Percentiles rank a stretch among this genome's conserved stretches.
Evolutionary conservation across 257 asterid species (phyloP).

Genomic region (Capsicum pubescens): DNA sequence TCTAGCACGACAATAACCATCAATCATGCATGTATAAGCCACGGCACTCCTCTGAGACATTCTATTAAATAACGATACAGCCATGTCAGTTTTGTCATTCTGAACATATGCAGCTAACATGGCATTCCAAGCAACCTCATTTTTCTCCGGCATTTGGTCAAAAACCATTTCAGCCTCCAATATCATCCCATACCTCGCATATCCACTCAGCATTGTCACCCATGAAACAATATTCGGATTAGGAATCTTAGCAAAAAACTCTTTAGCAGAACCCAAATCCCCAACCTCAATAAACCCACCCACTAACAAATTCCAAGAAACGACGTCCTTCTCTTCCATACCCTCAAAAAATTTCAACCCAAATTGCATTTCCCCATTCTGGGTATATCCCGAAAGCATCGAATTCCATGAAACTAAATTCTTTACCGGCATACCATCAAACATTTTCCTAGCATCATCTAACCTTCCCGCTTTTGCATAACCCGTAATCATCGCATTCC

Average conservation of each 20-base stretch:
- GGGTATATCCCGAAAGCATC: constrained; percentile 45
- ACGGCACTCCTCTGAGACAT: constrained; percentile 45
- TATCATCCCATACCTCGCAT: constrained; percentile 36
- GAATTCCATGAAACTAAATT: constrained; percentile 49
- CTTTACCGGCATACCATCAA: constrained; percentile 40
- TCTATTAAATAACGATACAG: constrained; percentile 35
- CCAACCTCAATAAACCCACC: constrained; percentile 43
- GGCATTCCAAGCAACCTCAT: constrained; percentile 49
- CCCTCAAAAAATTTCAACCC: constrained; percentile 43
- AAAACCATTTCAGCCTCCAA: constrained; percentile 40
- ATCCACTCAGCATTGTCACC: constrained; percentile 50
- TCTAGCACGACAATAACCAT: constrained; percentile 39
- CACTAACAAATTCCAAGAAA: constrained; percentile 47
- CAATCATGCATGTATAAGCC: constrained; percentile 46
- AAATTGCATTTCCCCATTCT: constrained; percentile 40
- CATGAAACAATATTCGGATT: constrained; percentile 43
- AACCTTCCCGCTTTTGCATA: constrained; percentile 43
- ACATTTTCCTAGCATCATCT: constrained; percentile 43
- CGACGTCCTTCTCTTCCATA: constrained; percentile 40
- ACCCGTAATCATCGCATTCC: constrained; percentile 60
- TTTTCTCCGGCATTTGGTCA: constrained; percentile 39
- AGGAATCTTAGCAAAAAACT: constrained; percentile 40
- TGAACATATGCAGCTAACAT: constrained; percentile 50
- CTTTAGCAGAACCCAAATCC: constrained; percentile 39
- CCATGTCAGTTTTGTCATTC: constrained; percentile 38